Base-by-base conservation (phyloP, 2,329 filamentous ascomycete genomes). In the Exophiala mesophila region DNA sequence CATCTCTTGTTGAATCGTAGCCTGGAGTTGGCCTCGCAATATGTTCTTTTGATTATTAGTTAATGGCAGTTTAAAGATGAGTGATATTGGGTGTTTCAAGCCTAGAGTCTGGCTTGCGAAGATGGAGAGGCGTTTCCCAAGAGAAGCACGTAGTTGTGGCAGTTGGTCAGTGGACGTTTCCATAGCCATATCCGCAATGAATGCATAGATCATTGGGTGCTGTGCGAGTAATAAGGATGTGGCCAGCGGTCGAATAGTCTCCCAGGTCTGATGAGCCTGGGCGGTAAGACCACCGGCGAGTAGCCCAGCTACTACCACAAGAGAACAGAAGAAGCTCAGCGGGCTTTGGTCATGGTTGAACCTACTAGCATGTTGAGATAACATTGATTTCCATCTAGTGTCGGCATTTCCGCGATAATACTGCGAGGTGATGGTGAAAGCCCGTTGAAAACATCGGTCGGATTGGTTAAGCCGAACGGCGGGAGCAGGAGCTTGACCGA, bases 401-500 rank as follows among this genome's bases (percentile, higher is more conserved):
- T 29, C 41, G 3, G 41, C 29, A 17, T 44, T 39, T 6, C 41
- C 41, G 17, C 20, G 36, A 19, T 44, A 35, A 24, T 29, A 44
- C 8, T 15, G 20, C 5, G 36, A 35, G 6, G 34, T 37, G 12
- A 35, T 29, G 13, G 41, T 16, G 3, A 44, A 20, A 13, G 39
- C 36, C 7, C 30, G 35, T 12, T 35, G 30, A 28, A 34, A 44
- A 33, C 39, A 32, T 7, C 21, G 16, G 12, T 44, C 17, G n/a
- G 39, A 35, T 39, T 39, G 37, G 4, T 15, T 16, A 12, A 24
- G 15, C 16, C 7, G 28, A n/a, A 44, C 15, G 19, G 21, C 20
- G 9, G 36, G 35, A n/a, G 23, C 23, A n/a, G 41, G 41, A 15
- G 41, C 41, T 13, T 39, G 36, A 21, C 41, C 41, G 18, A 44